Percentiles rank a stretch among this genome's conserved stretches.
Conservation (phyloP, 2,329 filamentous ascomycete genomes). For the Teratosphaeria pseudoeucalypti region DNA sequence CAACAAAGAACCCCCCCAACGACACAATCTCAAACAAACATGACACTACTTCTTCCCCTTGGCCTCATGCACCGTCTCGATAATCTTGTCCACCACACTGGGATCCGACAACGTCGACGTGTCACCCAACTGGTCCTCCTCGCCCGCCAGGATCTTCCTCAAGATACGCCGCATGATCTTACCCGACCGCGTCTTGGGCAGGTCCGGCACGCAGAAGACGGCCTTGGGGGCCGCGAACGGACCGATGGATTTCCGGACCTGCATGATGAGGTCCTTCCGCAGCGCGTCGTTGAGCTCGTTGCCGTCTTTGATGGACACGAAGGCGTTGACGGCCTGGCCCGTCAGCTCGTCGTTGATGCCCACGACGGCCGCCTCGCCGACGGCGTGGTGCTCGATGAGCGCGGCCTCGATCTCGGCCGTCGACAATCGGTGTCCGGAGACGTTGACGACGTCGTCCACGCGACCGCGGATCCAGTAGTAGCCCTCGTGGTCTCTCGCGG, state of each 20-base stretch:
- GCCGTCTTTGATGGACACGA: constrained; percentile 83
- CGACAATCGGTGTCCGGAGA: constrained; percentile 88
- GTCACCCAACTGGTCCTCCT: constrained; percentile 94
- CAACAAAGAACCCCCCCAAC: background rate
- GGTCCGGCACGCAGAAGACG: constrained; percentile 79
- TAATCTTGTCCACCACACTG: constrained; percentile 79
- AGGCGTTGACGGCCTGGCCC: constrained; percentile 94
- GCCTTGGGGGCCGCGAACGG: constrained; percentile 95
- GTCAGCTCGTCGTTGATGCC: constrained; percentile 89
- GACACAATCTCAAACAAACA: background rate
- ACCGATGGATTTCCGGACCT: constrained; percentile 94
- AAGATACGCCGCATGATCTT: constrained; percentile 99
- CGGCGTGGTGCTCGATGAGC: constrained; percentile 77
- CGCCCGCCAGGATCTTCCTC: constrained; percentile 91
- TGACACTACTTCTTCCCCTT: constrained; percentile 13
- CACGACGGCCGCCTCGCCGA: constrained; percentile 92
- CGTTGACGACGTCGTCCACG: constrained; percentile 97
- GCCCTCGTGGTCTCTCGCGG: constrained; percentile 89
- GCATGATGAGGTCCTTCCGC: constrained; percentile 85
- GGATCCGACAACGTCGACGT: constrained; percentile 90
- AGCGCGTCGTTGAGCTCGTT: constrained; percentile 67
- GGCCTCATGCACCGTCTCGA: constrained; percentile 61
- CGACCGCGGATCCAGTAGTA: constrained; percentile 99
- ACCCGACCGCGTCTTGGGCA: constrained; percentile 93
- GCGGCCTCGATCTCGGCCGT: constrained; percentile 98